Conservation (phyloP, 495 filamentous ascomycete species). For the Margaritispora aquatica region DNA sequence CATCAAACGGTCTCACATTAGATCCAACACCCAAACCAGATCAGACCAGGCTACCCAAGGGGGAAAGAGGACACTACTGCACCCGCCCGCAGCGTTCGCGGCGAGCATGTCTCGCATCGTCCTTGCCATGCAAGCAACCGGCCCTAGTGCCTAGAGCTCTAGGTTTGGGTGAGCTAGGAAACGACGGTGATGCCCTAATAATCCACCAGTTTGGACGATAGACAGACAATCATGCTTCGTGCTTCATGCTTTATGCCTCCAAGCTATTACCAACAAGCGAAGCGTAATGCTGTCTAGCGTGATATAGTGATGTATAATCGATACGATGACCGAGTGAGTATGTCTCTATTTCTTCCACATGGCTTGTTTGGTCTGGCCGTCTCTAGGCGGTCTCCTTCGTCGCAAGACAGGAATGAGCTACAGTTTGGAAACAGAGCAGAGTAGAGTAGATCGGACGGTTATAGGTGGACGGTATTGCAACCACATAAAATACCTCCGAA, state of each 20-base stretch:
- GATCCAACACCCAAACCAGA: neutral
- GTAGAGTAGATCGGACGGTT: no score
- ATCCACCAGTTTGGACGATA: no score
- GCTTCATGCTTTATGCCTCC: no score
- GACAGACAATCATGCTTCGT: no score
- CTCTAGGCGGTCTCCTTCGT: neutral
- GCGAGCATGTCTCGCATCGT: neutral
- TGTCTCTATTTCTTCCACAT: neutral
- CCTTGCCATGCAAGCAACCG: neutral
- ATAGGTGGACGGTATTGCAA: no score
- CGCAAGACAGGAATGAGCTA: neutral
- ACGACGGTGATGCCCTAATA: neutral
- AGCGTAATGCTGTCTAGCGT: no score
- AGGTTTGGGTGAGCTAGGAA: neutral
- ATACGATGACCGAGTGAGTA: no score
- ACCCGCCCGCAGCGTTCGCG: conserved; percentile 4
- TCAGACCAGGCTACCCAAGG: no score
- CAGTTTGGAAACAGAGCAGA: neutral
- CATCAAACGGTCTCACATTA: conserved; percentile 3
- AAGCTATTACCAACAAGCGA: no score
- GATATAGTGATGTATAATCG: no score
- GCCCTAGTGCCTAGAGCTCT: neutral
- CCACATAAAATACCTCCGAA: no score
- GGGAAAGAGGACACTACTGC: neutral
- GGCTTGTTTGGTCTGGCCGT: neutral